phyloP scores from a whole-genome alignment of 1,139 yeast genomes.

The Meyerozyma smithsonii region DNA sequence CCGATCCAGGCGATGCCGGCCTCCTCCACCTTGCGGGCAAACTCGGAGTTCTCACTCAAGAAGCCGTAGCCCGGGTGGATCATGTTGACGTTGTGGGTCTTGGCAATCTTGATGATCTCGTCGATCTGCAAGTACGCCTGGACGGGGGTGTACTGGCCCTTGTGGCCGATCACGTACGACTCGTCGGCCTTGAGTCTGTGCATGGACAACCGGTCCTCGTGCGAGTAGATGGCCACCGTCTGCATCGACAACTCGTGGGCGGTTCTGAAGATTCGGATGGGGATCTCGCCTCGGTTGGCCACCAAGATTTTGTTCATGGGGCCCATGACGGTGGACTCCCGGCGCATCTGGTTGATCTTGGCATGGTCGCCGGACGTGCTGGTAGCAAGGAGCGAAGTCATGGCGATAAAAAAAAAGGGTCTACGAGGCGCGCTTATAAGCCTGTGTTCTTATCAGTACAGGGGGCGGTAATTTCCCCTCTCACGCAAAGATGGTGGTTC shows the following conservation, averaged over 20 bases:
- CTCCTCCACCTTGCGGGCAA: slow-evolving; percentile 87
- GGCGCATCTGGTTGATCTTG: slow-evolving; percentile 50
- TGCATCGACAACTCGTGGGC: slow-evolving; percentile 98
- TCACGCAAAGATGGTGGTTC: background rate
- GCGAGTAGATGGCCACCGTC: slow-evolving; percentile 95
- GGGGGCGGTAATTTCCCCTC: background rate
- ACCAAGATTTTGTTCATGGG: slow-evolving; percentile 74
- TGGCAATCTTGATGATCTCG: slow-evolving; percentile 89
- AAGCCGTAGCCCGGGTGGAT: slow-evolving; percentile 99
- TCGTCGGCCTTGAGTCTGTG: slow-evolving; percentile 92
- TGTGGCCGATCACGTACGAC: slow-evolving; percentile 85
- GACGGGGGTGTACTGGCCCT: slow-evolving; percentile 90
- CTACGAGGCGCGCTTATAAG: no score
- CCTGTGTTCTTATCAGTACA: background rate
- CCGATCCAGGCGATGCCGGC: slow-evolving; percentile 97
- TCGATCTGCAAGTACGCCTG: slow-evolving; percentile 95
- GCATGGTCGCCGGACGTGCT: slow-evolving; percentile 14
- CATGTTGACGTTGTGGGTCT: slow-evolving; percentile 84
- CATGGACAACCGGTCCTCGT: slow-evolving; percentile 92
- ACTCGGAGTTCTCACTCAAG: slow-evolving; percentile 88
- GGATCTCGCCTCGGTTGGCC: slow-evolving; percentile 95
- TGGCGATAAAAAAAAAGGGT: background rate
- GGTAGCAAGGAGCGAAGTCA: slow-evolving; percentile 2
- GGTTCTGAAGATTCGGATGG: slow-evolving; percentile 86
- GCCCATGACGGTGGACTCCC: slow-evolving; percentile 58